Conservation (phyloP, 2,329 filamentous ascomycete species). For the Fusarium buxicola region DNA sequence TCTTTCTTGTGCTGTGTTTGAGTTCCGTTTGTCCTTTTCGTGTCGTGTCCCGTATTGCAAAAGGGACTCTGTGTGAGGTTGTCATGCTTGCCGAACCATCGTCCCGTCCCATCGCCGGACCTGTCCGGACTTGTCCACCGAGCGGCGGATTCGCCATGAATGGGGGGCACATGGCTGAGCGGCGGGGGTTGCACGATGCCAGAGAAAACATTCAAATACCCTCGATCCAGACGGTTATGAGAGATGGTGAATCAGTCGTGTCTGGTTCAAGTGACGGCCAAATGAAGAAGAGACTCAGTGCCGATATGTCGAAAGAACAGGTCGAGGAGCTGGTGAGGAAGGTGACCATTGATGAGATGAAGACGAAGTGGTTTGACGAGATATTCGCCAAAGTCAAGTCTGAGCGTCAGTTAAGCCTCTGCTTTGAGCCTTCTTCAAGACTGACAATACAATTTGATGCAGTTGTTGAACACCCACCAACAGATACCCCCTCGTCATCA, state of each 20-base stretch:
- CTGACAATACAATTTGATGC: background rate
- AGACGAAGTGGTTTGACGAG: constrained; percentile 43
- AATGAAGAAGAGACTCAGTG: constrained; percentile 38
- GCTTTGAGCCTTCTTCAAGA: too few species aligned
- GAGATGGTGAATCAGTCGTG: constrained; percentile 28
- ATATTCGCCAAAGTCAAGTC: constrained; percentile 45
- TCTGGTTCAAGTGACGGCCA: constrained; percentile 36
- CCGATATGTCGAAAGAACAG: constrained; percentile 44
- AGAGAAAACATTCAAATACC: constrained; percentile 37
- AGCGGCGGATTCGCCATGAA: constrained; percentile 14
- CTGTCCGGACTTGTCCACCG: too few species aligned
- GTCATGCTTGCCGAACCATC: constrained; percentile 31
- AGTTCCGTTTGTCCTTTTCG: background rate
- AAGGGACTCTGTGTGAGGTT: constrained; percentile 20
- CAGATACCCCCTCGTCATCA: constrained; percentile 39
- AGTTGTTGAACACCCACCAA: constrained; percentile 38
- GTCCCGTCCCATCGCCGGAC: constrained; percentile 20
- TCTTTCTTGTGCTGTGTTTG: background rate
- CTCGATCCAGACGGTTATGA: constrained; percentile 3
- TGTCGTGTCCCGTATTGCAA: constrained; percentile 13
- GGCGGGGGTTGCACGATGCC: constrained; percentile 18
- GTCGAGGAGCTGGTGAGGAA: constrained; percentile 41
- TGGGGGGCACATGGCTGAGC: constrained; percentile 1
- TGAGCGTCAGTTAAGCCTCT: constrained; percentile 34
- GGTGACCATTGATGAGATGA: constrained; percentile 45